Base-by-base conservation (phyloP, 2,329 filamentous ascomycete genomes). In the Epichloe brachyelytri region DNA sequence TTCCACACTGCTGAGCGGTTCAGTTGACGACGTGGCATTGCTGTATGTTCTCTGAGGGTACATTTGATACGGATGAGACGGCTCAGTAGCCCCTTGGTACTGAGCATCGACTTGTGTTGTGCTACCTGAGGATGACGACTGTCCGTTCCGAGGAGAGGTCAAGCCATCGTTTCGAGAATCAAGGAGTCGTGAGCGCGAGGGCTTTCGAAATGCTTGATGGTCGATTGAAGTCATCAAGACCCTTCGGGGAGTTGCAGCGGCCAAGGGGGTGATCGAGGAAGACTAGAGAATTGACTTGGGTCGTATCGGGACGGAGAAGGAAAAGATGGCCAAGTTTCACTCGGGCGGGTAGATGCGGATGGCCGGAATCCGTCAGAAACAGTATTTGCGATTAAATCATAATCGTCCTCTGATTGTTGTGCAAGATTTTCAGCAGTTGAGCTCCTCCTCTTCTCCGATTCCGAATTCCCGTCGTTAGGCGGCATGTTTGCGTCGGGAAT, bases 31-130 rank as follows among this genome's bases (percentile, higher is more conserved):
- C 19, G 87, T 88, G n/a, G 80, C 78, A 38, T 85, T 71, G 61
- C 87, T 90, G 22, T 84, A 77, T 51, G 69, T 69, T 49, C 81
- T 78, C 63, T 95, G 88, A 6, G 84, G 80, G 65, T 94, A 94
- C 80, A 91, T 84, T 58, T 79, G 80, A 63, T 94, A 95, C 0
- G 88, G 86, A 65, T 93, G 86, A 49, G 86, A 93, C 17, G 88
- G 88, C 3, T 82, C 84, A 3, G 78, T 80, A 1, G 82, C 78
- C 6, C 82, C 85, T 15, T 78, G 77, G 57, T 88, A 86, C 12
- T 85, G 84, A 52, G 79, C 83, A 52, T 87, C 75, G 3, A 72
- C 55, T 34, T 65, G 64, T 19, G 74, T 61, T 39, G 46, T 41
- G 43, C 38, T 48, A 3, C 48, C 41, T 6, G 49, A 46, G 14